Evolutionary conservation across 441 rosid species (phyloP), one percentile per base, ranked within the genome.

Genomic region (Jatropha podagrica): DNA sequence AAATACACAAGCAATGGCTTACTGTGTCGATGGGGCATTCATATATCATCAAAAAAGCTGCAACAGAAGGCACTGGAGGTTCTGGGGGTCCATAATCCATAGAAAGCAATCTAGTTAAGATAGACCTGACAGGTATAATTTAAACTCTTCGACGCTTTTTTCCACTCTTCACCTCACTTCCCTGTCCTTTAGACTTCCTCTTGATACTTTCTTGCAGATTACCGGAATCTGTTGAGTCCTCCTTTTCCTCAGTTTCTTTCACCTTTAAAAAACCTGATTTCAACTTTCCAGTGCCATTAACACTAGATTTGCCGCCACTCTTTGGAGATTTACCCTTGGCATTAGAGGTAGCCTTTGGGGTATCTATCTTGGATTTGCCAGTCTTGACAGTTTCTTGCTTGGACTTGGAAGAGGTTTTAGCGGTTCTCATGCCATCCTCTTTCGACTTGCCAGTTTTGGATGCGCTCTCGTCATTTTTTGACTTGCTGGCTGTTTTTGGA

Each of bases 61-160:
- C 78, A 66, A 62, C 37, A 23, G 68, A 46, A 52, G 58, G 62
- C 56, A 11, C 26, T 56, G 27, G 20, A n/a, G 58, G 4, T 32
- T 32, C 32, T 32, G 32, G 58, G 20, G 58, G 58, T n/a, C 80
- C 55, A 71, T 26, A 51, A 37, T 44, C 48, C 48, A 44, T 2
- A 44, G 48, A 44, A 4, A 44, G 10, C 10, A 6, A 44, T 44
- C 48, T 44, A 44, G 48, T 11, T 44, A 42, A 42, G 46, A 42
- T 42, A 44, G 48, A 44, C 48, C 48, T 6, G 9, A 5, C 48
- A 4, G 2, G 8, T 1, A 69, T 54, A 78, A 77, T 44, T 73
- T 67, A 74, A 77, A 56, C 78, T 86, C 92, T 86, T 74, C 84
- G 85, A 71, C 95, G 88, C 84, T 91, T 95, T 79, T 87, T 92